Percentiles rank a stretch among this genome's conserved stretches.
These are phyloP conservation scores for Saprolegnia parasitica DNA, from an alignment of 352 stramenopile species.

Conservation along the genomic window DNA sequence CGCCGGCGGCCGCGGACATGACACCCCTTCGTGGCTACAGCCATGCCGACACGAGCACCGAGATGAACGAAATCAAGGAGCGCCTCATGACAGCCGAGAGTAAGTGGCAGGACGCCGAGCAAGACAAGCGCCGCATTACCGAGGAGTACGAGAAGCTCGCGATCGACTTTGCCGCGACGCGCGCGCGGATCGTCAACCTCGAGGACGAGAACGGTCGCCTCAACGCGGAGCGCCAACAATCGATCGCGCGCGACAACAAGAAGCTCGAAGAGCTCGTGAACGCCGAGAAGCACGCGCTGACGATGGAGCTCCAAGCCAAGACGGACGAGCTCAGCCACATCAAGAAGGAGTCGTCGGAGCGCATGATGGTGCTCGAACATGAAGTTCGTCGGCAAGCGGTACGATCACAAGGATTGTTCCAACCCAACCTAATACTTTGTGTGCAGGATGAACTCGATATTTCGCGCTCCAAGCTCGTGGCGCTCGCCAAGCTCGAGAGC, in stretches of 20 bases:
- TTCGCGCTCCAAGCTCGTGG: slow-evolving; percentile 74
- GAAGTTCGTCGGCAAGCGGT: slow-evolving; percentile 74
- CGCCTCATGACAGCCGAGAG: slow-evolving; percentile 46
- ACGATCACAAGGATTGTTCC: not conserved
- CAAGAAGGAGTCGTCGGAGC: slow-evolving; percentile 69
- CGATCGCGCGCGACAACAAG: slow-evolving; percentile 76
- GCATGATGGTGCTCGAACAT: slow-evolving; percentile 75
- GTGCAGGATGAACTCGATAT: slow-evolving; percentile 72
- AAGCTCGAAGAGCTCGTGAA: slow-evolving; percentile 87
- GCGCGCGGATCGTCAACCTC: slow-evolving; percentile 43
- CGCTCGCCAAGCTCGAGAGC: slow-evolving; percentile 72
- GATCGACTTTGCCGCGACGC: slow-evolving; percentile 45
- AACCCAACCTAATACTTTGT: not conserved
- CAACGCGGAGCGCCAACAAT: slow-evolving; percentile 61
- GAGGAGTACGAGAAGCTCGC: slow-evolving; percentile 62
- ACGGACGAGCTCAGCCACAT: slow-evolving; percentile 63
- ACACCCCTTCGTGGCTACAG: slow-evolving; percentile 25
- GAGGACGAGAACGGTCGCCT: slow-evolving; percentile 69
- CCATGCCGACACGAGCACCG: not conserved
- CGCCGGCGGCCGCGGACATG: not conserved
- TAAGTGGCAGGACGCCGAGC: slow-evolving; percentile 68
- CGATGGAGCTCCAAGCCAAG: slow-evolving; percentile 72
- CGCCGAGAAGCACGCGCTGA: slow-evolving; percentile 67
- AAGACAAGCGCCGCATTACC: slow-evolving; percentile 67
- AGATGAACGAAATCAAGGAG: slow-evolving; percentile 21